Percentiles rank a stretch among this genome's conserved stretches.
Conservation (phyloP, 2,329 filamentous ascomycete genomes). For the Triangularia verruculosa region DNA sequence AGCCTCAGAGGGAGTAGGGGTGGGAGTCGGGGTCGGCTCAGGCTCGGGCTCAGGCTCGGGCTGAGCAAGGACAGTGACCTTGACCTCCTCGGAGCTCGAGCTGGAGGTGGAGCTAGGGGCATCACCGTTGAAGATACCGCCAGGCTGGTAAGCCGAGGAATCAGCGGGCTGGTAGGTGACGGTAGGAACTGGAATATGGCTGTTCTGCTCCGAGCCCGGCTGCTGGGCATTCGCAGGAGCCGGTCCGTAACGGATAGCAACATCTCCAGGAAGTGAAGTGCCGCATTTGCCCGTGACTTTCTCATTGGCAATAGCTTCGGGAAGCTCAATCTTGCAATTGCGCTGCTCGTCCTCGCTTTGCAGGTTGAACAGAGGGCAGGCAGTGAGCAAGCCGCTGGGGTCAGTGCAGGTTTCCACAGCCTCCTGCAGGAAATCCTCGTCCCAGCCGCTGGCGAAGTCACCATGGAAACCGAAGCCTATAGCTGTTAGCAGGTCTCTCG, state of each 20-base stretch:
- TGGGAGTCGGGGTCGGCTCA: constrained; percentile 27
- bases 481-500: constrained; percentile 10
- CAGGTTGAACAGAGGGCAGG: constrained; percentile 74
- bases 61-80: constrained; percentile 14
- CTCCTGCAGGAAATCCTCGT: constrained; percentile 62
- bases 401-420: constrained; percentile 77
- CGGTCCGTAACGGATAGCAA: constrained; percentile 42
- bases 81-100: constrained; percentile 17
- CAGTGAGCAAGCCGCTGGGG: constrained; percentile 62
- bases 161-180: constrained; percentile 39
- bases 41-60: constrained; percentile 8
- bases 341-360: constrained; percentile 53
- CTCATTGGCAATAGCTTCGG: constrained; percentile 54
- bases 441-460: constrained; percentile 81
- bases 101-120: constrained; percentile 13
- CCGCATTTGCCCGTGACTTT: constrained; percentile 54
- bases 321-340: constrained; percentile 60
- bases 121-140: constrained; percentile 39
- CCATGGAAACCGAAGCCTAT: constrained; percentile 72
- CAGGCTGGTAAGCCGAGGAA: constrained; percentile 35
- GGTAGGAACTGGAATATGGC: constrained; percentile 28
- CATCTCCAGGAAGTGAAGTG: constrained; percentile 62
- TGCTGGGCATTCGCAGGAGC: constrained; percentile 24
- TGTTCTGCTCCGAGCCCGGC: constrained; percentile 17
- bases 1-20: constrained; percentile 31